Evolutionary conservation across 1,284 basidiomycete species (phyloP).

Genomic region (Agaricales sp.): DNA sequence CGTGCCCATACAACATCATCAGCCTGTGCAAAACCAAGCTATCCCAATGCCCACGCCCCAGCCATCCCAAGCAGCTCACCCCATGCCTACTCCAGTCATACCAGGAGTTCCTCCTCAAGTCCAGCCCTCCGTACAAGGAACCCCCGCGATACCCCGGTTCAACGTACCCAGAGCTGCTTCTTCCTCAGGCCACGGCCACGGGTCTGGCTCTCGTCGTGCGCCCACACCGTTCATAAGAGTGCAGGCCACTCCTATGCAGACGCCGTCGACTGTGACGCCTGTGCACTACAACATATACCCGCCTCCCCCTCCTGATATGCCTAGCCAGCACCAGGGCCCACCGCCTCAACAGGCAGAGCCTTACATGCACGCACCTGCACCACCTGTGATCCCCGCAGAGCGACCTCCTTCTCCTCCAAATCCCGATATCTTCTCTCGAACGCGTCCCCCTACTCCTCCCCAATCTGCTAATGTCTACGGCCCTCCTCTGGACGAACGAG

Average conservation of each 20-base stretch:
- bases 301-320: neutral
- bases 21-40: no score
- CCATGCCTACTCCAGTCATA: neutral
- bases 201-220: neutral
- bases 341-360: neutral
- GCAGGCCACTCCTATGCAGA: neutral
- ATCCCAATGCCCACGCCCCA: neutral
- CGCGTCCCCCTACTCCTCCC: constrained; percentile 10
- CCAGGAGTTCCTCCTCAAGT: neutral
- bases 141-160: neutral
- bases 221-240: neutral
- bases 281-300: neutral
- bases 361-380: neutral
- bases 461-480: constrained; percentile 4
- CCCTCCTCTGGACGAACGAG: neutral
- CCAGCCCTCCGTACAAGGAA: neutral
- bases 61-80: neutral
- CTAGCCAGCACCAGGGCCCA: neutral
- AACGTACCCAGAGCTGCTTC: neutral
- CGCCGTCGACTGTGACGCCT: neutral
- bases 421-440: constrained; percentile 15
- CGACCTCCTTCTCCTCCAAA: constrained; percentile 18
- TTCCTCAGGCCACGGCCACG: neutral
- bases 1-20: no score
- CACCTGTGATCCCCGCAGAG: neutral